Evolutionary conservation across 2,329 filamentous ascomycete genomes (phyloP).

Genomic region (Colletotrichum chlorophyti): DNA sequence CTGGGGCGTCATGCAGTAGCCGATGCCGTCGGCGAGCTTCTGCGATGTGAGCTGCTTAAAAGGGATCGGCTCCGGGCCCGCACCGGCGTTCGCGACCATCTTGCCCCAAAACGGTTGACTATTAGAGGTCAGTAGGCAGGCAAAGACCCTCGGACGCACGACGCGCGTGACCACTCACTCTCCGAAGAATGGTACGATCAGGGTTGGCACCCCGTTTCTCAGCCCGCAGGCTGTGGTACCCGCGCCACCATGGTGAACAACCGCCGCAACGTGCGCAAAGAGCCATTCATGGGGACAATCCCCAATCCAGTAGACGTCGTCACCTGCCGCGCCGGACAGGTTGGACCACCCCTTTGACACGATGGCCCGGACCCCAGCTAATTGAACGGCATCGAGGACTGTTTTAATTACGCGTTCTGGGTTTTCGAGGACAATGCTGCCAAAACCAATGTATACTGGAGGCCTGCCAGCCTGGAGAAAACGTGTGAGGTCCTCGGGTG

Average conservation of each 20-base stretch:
- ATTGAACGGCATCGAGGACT: constrained; percentile 53
- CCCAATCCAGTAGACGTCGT: constrained; percentile 34
- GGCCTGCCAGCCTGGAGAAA: constrained; percentile 54
- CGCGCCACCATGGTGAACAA: constrained; percentile 17
- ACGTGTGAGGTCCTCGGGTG: constrained; percentile 42
- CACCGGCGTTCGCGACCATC: constrained; percentile 45
- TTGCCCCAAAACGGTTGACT: constrained; percentile 50
- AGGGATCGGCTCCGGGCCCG: constrained; percentile 45
- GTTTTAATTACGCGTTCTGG: constrained; percentile 49
- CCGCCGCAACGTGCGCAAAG: constrained; percentile 10
- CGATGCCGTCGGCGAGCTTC: constrained; percentile 43
- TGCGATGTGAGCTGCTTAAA: constrained; percentile 41
- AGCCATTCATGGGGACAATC: constrained; percentile 21
- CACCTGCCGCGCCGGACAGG: constrained; percentile 38
- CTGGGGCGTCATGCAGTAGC: constrained; percentile 38
- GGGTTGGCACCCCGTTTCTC: constrained; percentile 8
- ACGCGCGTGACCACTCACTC: no score
- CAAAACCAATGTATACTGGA: constrained; percentile 64
- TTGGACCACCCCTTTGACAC: constrained; percentile 44
- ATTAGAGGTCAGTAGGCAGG: no score
- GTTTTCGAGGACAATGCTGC: constrained; percentile 61
- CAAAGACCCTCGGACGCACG: no score
- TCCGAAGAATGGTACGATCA: constrained; percentile 14
- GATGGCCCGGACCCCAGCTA: constrained; percentile 55
- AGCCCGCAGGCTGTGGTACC: constrained; percentile 17